phyloP scores from a whole-genome alignment of 1,284 basidiomycete species.

The Porodaedalea pini region DNA sequence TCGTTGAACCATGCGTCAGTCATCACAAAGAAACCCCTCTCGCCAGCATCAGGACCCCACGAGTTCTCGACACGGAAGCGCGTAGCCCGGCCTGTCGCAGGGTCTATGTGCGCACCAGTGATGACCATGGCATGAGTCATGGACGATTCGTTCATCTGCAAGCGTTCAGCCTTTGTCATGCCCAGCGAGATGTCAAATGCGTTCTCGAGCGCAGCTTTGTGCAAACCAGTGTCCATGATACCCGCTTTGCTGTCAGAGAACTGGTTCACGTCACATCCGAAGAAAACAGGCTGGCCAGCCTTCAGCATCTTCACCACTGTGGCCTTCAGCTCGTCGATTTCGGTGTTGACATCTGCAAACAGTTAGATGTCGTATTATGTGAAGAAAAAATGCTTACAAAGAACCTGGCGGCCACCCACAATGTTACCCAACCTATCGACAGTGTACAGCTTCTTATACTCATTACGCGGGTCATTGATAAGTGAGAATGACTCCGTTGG shows the following conservation, averaged over 20 bases:
- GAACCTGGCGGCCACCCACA: constrained; percentile 79
- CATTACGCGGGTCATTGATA: constrained; percentile 92
- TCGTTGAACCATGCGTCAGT: constrained; percentile 88
- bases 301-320: constrained; percentile 84
- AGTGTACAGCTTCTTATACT: constrained; percentile 81
- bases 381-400: constrained; percentile 53
- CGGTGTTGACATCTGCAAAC: constrained; percentile 81
- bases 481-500: constrained; percentile 80
- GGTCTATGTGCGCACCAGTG: constrained; percentile 85
- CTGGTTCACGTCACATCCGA: constrained; percentile 88
- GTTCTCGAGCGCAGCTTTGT: constrained; percentile 56
- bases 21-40: constrained; percentile 93
- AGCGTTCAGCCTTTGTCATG: constrained; percentile 80
- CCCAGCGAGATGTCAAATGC: constrained; percentile 57
- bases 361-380: not conserved
- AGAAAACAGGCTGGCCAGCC: constrained; percentile 89
- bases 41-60: constrained; percentile 80
- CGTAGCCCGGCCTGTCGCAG: constrained; percentile 64
- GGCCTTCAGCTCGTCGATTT: constrained; percentile 75
- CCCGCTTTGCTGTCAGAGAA: constrained; percentile 68
- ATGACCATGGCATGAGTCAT: constrained; percentile 97
- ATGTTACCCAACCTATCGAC: constrained; percentile 92
- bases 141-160: constrained; percentile 76
- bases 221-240: constrained; percentile 84
- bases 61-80: constrained; percentile 95